Evolutionary conservation across 2,329 filamentous ascomycete species (phyloP).

Genomic region (Fonsecaea erecta): DNA sequence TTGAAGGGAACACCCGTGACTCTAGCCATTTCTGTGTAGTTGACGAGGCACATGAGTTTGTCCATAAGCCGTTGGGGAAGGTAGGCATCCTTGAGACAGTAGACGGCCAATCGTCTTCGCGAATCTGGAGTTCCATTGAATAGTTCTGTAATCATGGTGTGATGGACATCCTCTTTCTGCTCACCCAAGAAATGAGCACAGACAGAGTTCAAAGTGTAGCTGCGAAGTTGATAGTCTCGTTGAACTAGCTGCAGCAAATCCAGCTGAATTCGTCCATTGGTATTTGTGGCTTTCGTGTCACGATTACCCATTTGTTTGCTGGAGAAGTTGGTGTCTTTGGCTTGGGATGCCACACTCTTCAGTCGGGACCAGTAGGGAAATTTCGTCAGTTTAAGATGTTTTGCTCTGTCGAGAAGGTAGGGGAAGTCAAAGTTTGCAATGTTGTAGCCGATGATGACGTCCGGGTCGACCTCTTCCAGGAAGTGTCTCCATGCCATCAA

Average conservation of each 20-base stretch:
- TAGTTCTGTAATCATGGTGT: slow-evolving; percentile 98
- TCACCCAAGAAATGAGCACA: slow-evolving; percentile 93
- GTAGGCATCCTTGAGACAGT: slow-evolving; percentile 97
- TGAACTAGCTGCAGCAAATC: slow-evolving; percentile 95
- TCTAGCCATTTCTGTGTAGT: slow-evolving; percentile 99
- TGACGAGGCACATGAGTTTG: slow-evolving; percentile 96
- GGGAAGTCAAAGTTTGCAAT: slow-evolving; percentile 99
- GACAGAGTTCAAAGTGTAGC: slow-evolving; percentile 96
- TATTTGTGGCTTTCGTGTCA: slow-evolving; percentile 92
- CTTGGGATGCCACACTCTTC: slow-evolving; percentile 69
- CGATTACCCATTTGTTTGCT: slow-evolving; percentile 99
- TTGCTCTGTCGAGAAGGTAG: slow-evolving; percentile 87
- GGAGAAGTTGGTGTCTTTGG: slow-evolving; percentile 83
- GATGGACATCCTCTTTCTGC: slow-evolving; percentile 97
- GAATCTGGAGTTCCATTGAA: slow-evolving; percentile 97
- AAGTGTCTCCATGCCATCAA: slow-evolving; percentile 92
- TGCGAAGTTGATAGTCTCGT: slow-evolving; percentile 90
- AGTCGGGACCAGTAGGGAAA: slow-evolving; percentile 91
- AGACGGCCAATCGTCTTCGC: slow-evolving; percentile 84
- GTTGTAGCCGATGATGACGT: slow-evolving; percentile 99
- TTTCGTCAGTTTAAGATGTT: slow-evolving; percentile 74
- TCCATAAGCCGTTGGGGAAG: slow-evolving; percentile 93
- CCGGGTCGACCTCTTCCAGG: slow-evolving; percentile 84
- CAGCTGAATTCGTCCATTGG: slow-evolving; percentile 87
- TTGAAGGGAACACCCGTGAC: slow-evolving; percentile 99